Evolutionary conservation across 352 stramenopile genomes (phyloP).

Genomic region (Thalassiosira hispida): DNA sequence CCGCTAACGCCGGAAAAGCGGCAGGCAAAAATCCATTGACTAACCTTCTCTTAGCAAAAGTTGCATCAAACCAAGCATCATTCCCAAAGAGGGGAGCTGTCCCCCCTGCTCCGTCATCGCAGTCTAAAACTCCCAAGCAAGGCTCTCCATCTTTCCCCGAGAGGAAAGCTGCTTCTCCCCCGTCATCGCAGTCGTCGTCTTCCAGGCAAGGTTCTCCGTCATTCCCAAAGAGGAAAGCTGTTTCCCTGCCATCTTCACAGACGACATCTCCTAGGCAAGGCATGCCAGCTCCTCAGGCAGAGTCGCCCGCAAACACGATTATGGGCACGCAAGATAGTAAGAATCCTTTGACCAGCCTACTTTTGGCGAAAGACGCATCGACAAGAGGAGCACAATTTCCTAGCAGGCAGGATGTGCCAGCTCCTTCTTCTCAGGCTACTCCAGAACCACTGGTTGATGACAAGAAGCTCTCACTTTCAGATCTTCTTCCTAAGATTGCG

Average conservation of each 20-base stretch:
- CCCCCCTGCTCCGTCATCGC: neutral
- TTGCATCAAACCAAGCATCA: neutral
- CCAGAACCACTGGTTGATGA: neutral
- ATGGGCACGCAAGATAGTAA: slow-evolving; percentile 7
- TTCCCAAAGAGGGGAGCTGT: slow-evolving; percentile 5
- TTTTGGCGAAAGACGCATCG: slow-evolving; percentile 7
- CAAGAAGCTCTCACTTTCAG: slow-evolving; percentile 19
- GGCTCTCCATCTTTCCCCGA: neutral
- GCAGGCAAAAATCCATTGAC: slow-evolving; percentile 10
- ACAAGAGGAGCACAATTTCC: slow-evolving; percentile 10
- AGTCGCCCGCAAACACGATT: slow-evolving; percentile 29
- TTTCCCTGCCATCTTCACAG: slow-evolving; percentile 20
- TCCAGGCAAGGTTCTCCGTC: neutral
- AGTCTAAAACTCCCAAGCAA: neutral
- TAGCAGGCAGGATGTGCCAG: neutral
- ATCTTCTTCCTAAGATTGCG: neutral
- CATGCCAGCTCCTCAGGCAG: slow-evolving; percentile 14
- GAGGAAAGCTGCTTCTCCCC: neutral
- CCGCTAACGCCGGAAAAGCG: slow-evolving; percentile 1
- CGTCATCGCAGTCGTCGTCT: slow-evolving; percentile 3
- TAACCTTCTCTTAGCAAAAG: neutral
- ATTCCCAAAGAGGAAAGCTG: slow-evolving; percentile 17
- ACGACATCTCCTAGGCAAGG: slow-evolving; percentile 27
- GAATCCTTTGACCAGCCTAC: slow-evolving; percentile 26
- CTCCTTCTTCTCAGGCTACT: slow-evolving; percentile 26